phyloP scores from a whole-genome alignment of 2,329 filamentous ascomycete species.

The Graphium sp. region DNA sequence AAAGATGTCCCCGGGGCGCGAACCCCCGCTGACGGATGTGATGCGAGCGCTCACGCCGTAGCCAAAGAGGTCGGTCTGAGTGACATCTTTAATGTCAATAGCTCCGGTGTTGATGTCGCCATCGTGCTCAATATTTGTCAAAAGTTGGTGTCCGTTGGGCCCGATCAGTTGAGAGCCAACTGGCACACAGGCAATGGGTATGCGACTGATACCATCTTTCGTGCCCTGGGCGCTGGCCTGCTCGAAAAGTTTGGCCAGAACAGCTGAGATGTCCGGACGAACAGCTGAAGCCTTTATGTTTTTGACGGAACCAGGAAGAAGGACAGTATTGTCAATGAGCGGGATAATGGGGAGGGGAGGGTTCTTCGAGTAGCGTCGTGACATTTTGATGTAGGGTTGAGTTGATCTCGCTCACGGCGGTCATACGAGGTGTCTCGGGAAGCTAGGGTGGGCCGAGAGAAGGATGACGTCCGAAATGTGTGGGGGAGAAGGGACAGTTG shows the following conservation, averaged over 20 bases:
- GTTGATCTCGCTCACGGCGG: too few relatives aligned
- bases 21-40: constrained; percentile 57
- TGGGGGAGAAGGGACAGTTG: too few relatives aligned
- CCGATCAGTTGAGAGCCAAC: constrained; percentile 60
- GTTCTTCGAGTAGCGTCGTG: too few relatives aligned
- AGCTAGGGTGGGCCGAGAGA: too few relatives aligned
- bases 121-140: constrained; percentile 19
- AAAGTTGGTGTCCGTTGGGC: too few relatives aligned
- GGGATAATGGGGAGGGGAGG: constrained; percentile 60
- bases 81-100: too few relatives aligned
- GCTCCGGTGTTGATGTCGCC: constrained; percentile 36
- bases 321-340: constrained; percentile 61
- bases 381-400: too few relatives aligned
- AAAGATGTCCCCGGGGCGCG: constrained; percentile 58
- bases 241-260: constrained; percentile 74
- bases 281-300: constrained; percentile 65
- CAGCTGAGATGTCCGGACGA: constrained; percentile 74
- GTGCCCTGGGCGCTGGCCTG: constrained; percentile 52
- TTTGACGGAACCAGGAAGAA: constrained; percentile 73
- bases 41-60: constrained; percentile 74
- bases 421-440: too few relatives aligned
- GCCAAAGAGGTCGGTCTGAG: constrained; percentile 66
- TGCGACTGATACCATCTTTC: constrained; percentile 42
- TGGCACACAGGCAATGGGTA: constrained; percentile 79
- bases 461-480: too few relatives aligned